Evolutionary conservation across 2,329 filamentous ascomycete species (phyloP).

Genomic region (Diplodia intermedia): DNA sequence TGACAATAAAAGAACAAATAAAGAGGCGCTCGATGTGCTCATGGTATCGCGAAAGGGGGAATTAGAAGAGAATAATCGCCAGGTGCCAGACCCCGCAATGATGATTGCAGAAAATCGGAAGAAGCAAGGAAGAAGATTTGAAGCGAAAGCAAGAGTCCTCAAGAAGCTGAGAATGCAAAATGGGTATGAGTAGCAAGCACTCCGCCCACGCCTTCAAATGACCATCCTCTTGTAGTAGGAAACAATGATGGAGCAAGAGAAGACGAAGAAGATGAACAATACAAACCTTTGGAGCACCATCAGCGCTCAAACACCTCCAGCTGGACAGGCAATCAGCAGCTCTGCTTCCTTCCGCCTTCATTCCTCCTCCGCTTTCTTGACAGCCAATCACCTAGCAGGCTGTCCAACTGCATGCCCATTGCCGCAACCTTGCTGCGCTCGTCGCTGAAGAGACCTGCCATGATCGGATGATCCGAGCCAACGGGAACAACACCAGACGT

Average conservation of each 20-base stretch:
- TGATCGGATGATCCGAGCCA: constrained; percentile 83
- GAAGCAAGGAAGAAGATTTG: not conserved
- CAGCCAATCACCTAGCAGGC: constrained; percentile 83
- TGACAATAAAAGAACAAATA: constrained; percentile 6
- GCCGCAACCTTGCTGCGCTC: constrained; percentile 85
- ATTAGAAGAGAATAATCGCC: constrained; percentile 20
- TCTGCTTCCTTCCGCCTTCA: constrained; percentile 10
- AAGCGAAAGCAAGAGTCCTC: not conserved
- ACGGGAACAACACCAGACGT: constrained; percentile 82
- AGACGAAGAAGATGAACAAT: constrained; percentile 5
- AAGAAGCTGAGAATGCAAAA: not conserved
- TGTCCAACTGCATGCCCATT: constrained; percentile 88
- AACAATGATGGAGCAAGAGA: not conserved
- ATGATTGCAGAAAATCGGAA: not conserved
- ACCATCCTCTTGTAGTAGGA: not conserved
- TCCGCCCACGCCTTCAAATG: constrained; percentile 22
- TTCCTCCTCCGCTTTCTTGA: constrained; percentile 49
- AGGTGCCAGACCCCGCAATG: constrained; percentile 18
- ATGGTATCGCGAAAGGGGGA: constrained; percentile 28
- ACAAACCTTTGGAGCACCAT: not conserved
- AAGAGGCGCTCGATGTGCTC: constrained; percentile 4
- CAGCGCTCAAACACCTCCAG: not conserved
- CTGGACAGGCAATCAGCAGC: not conserved
- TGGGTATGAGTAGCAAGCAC: constrained; percentile 24
- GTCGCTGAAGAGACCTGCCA: constrained; percentile 79